Base-by-base conservation (phyloP, 148 eudicot genomes). In the Cornus kousa region DNA sequence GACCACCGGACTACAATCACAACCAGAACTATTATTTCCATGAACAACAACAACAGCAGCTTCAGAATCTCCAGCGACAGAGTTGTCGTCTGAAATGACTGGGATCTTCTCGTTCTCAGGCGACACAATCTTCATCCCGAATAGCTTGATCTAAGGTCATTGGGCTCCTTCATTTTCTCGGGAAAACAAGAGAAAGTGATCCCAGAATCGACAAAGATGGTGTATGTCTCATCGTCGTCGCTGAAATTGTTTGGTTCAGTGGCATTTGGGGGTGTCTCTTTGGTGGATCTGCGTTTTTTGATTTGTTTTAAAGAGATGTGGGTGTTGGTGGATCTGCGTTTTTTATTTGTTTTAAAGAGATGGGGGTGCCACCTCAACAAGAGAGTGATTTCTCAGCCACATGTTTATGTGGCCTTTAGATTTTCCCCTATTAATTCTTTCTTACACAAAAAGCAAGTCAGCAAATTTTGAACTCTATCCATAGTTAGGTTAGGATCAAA, bases 291-390 rank as follows among this genome's bases (percentile, higher is more conserved):
- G 71, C 9, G 78, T 75, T 88, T 89, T 88, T 89, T 83, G 91
- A 94, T 89, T 80, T 82, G 76, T 80, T 82, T 76, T 83, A 86
- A 74, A 76, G 85, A 78, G 81, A 88, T 70, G 70, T 70, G 81
- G 76, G 35, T 86, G 93, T n/a, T n/a, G n/a, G n/a, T n/a, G n/a
- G n/a, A n/a, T n/a, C n/a, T n/a, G n/a, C n/a, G n/a, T n/a, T n/a
- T n/a, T n/a, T n/a, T n/a, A n/a, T n/a, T n/a, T n/a, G n/a, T n/a
- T n/a, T n/a, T n/a, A n/a, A n/a, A n/a, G n/a, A n/a, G n/a, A n/a
- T n/a, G n/a, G n/a, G n/a, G n/a, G n/a, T n/a, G n/a, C 91, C 97
- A 94, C 86, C 88, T 92, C 98, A 91, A 72, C 81, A 9, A 7
- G 28, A 55, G 9, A 71, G 67, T 33, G 50, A 65, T 71, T 86